phyloP scores from a whole-genome alignment of 495 filamentous ascomycete genomes.

The Polyplosphaeria fusca region DNA sequence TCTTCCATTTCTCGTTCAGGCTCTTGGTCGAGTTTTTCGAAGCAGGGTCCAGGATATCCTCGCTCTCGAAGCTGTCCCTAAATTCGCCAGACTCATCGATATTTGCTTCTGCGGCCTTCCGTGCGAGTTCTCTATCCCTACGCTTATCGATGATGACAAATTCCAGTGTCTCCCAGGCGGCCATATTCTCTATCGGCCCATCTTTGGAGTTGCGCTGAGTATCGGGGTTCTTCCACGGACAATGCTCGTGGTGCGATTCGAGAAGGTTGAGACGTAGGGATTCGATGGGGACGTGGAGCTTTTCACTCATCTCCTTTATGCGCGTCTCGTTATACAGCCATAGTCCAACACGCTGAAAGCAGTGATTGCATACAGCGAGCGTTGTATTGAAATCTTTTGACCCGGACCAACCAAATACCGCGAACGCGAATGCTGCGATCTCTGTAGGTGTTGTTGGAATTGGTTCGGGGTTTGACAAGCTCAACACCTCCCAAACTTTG shows the following conservation, averaged over 20 bases:
- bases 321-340: conserved; percentile 69
- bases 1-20: conserved; percentile 29
- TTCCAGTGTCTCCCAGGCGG: conserved; percentile 37
- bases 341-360: conserved; percentile 82
- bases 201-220: conserved; percentile 35
- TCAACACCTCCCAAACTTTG: conserved; percentile 15
- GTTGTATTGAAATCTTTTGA: conserved; percentile 61
- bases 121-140: background rate
- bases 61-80: conserved; percentile 5
- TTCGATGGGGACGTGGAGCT: conserved; percentile 41
- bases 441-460: conserved; percentile 45
- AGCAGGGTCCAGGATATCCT: background rate
- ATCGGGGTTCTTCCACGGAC: conserved; percentile 42
- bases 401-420: conserved; percentile 83
- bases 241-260: conserved; percentile 43
- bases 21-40: background rate
- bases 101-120: background rate
- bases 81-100: background rate
- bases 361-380: conserved; percentile 74
- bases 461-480: conserved; percentile 29
- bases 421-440: conserved; percentile 66
- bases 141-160: conserved; percentile 21
- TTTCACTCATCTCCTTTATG: conserved; percentile 36
- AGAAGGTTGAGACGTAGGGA: conserved; percentile 36
- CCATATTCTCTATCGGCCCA: conserved; percentile 32